phyloP scores from a whole-genome alignment of 371 early-diverging fungal genomes.

The Mycotypha africana region DNA sequence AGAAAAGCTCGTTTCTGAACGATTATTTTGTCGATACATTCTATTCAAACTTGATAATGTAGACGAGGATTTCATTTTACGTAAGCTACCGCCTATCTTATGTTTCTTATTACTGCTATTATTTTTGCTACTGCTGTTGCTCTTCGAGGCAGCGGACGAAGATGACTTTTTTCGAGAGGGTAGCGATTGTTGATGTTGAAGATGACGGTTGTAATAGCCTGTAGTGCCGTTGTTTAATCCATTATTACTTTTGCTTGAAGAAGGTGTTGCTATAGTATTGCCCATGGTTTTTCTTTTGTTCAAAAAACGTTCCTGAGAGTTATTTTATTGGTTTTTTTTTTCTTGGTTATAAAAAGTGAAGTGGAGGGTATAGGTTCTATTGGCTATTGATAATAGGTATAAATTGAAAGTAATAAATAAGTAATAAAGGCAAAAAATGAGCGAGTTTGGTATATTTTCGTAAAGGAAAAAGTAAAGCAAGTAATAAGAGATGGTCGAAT shows the following conservation, averaged over 20 bases:
- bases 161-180: constrained; percentile 23
- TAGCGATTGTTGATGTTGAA: too few species aligned
- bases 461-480: too few species aligned
- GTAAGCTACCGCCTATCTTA: constrained; percentile 24
- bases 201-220: too few species aligned
- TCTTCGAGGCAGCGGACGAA: too few species aligned
- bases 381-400: constrained; percentile 28
- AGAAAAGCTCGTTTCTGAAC: constrained; percentile 33
- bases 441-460: too few species aligned
- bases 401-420: neutral
- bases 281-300: constrained; percentile 10
- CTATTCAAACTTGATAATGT: constrained; percentile 36
- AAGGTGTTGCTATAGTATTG: constrained; percentile 25
- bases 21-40: constrained; percentile 32
- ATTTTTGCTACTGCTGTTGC: too few species aligned
- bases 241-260: constrained; percentile 2
- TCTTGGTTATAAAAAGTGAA: too few species aligned
- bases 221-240: constrained; percentile 1
- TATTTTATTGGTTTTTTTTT: too few species aligned
- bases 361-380: too few species aligned
- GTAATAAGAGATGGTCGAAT: too few species aligned
- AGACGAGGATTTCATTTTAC: constrained; percentile 37
- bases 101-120: neutral
- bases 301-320: too few species aligned
- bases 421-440: neutral